Percentiles rank a stretch among this genome's conserved stretches.
phyloP scores from a whole-genome alignment of 78 protist species.

The Diacronema lutheri region DNA sequence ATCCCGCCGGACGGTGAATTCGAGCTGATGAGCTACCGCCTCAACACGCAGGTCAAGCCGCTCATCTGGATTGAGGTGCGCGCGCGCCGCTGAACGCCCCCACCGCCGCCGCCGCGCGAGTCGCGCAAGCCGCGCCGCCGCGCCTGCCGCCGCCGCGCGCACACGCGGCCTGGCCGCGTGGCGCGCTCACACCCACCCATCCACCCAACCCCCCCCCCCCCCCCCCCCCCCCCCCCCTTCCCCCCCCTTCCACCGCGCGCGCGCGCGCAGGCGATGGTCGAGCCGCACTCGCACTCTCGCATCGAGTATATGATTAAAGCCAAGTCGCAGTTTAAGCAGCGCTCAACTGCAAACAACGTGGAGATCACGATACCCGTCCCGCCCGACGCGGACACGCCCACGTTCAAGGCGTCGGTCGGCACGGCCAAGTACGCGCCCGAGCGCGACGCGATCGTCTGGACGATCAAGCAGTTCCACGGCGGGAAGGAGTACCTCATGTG shows the following conservation, averaged over 20 bases:
- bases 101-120: too few species aligned
- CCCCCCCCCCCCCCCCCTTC: too few species aligned
- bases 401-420: constrained; percentile 78
- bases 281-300: constrained; percentile 79
- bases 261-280: constrained; percentile 73
- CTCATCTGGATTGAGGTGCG: constrained; percentile 93
- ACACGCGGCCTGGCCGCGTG: too few species aligned
- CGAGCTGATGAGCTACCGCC: constrained; percentile 96
- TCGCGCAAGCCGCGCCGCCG: too few species aligned
- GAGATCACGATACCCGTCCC: constrained; percentile 95
- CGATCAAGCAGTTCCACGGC: constrained; percentile 92
- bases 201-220: too few species aligned
- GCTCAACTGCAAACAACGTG: constrained; percentile 91
- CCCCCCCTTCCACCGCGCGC: too few species aligned
- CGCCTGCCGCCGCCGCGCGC: too few species aligned
- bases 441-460: constrained; percentile 89
- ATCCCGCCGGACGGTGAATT: constrained; percentile 99
- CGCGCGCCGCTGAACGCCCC: too few species aligned
- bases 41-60: constrained; percentile 87
- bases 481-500: constrained; percentile 77
- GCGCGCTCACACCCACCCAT: too few species aligned
- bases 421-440: constrained; percentile 91
- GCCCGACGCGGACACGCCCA: constrained; percentile 92
- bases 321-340: constrained; percentile 81
- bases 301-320: constrained; percentile 91